Conservation (phyloP, 2,329 filamentous ascomycete species). For the Coleophoma cylindrospora region DNA sequence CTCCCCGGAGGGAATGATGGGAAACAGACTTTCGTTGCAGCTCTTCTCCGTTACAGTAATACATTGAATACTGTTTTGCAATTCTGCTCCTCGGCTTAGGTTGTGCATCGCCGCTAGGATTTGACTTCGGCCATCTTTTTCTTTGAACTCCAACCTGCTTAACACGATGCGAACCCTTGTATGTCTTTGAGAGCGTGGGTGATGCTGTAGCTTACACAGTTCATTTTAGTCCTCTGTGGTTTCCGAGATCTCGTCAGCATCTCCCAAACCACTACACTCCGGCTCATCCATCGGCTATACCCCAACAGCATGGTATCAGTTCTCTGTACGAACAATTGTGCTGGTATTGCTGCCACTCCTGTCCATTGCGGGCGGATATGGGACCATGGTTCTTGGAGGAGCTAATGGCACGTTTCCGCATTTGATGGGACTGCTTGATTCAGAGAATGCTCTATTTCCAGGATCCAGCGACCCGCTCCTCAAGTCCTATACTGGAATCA, state of each 20-base stretch:
- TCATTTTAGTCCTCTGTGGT: too few relatives aligned
- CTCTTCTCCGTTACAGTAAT: too few relatives aligned
- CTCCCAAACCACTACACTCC: neutral
- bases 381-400: conserved; percentile 9
- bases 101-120: too few relatives aligned
- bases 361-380: conserved; percentile 10
- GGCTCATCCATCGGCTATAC: conserved; percentile 1
- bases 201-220: neutral
- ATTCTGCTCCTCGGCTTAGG: too few relatives aligned
- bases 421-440: conserved; percentile 6
- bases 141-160: too few relatives aligned
- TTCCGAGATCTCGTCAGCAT: neutral
- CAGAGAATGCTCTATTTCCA: conserved; percentile 11
- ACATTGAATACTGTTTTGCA: too few relatives aligned
- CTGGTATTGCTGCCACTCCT: conserved; percentile 15
- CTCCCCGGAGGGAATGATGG: too few relatives aligned
- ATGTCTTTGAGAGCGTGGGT: neutral
- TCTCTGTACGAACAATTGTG: conserved; percentile 6
- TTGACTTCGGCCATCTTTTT: too few relatives aligned
- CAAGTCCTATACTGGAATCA: conserved; percentile 15
- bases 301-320: neutral
- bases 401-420: conserved; percentile 16
- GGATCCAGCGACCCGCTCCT: conserved; percentile 10
- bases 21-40: too few relatives aligned
- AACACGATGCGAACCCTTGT: neutral